phyloP scores from a whole-genome alignment of 1,284 basidiomycete species.

The Somion occarium region DNA sequence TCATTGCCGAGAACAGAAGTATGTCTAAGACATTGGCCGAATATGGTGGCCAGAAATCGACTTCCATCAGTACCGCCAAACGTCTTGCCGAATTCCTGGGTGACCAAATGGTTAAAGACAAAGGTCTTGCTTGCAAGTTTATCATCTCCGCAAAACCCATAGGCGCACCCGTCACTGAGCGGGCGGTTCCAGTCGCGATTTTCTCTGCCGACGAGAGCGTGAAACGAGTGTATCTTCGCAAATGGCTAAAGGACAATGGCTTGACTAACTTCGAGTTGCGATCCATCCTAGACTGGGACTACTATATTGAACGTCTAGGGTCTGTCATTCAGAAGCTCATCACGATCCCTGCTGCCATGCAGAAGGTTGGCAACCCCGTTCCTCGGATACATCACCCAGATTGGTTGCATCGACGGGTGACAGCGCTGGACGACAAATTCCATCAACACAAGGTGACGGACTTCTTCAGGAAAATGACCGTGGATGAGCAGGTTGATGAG shows the following conservation, averaged over 20 bases:
- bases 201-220: slow-evolving; percentile 93
- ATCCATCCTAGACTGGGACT: slow-evolving; percentile 96
- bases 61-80: slow-evolving; percentile 94
- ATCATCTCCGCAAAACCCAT: slow-evolving; percentile 95
- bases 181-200: slow-evolving; percentile 97
- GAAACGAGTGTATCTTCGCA: slow-evolving; percentile 88
- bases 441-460: slow-evolving; percentile 97
- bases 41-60: slow-evolving; percentile 96
- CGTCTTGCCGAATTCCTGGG: slow-evolving; percentile 97
- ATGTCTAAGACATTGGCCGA: slow-evolving; percentile 98
- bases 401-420: slow-evolving; percentile 92
- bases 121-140: slow-evolving; percentile 97
- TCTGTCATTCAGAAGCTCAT: slow-evolving; percentile 99
- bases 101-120: slow-evolving; percentile 99
- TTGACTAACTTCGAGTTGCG: slow-evolving; percentile 89
- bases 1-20: slow-evolving; percentile 97
- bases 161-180: slow-evolving; percentile 95
- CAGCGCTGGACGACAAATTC: slow-evolving; percentile 91
- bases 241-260: slow-evolving; percentile 94
- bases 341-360: slow-evolving; percentile 98
- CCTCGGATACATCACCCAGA: slow-evolving; percentile 96
- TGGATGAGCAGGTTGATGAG: slow-evolving; percentile 20
- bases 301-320: slow-evolving; percentile 97
- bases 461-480: slow-evolving; percentile 72
- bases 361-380: slow-evolving; percentile 95